Percentiles rank a stretch among this genome's conserved stretches.
phyloP scores from a whole-genome alignment of 2,329 filamentous ascomycete genomes.

The Sclerotinia sclerotiorum region DNA sequence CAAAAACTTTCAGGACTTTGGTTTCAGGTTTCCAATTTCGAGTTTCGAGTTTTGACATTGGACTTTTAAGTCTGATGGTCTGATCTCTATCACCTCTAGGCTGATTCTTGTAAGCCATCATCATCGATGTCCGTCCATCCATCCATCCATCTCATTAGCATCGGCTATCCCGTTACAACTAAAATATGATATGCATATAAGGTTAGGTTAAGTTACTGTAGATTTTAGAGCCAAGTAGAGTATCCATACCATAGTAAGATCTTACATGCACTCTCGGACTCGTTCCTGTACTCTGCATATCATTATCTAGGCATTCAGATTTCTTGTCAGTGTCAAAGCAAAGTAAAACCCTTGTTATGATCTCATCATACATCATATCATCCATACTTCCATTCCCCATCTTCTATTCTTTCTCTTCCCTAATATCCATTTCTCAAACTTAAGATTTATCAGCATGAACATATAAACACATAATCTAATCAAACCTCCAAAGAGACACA shows the following conservation, averaged over 20 bases:
- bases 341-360: not conserved
- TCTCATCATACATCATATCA: not conserved
- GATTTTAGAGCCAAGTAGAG: not conserved
- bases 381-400: not conserved
- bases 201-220: too few species aligned
- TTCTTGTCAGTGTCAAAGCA: not conserved
- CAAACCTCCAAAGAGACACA: not conserved
- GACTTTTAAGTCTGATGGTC: constrained; percentile 13
- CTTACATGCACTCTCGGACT: not conserved
- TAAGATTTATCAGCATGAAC: not conserved
- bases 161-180: not conserved
- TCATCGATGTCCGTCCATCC: not conserved
- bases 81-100: not conserved
- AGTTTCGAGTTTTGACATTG: not conserved
- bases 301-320: not conserved
- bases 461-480: not conserved
- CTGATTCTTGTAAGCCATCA: too few species aligned
- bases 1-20: too few species aligned
- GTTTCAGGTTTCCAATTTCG: too few species aligned
- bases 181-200: not conserved
- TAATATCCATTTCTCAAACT: not conserved
- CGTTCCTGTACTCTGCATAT: not conserved
- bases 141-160: not conserved
- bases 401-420: not conserved
- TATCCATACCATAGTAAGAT: not conserved